Evolutionary conservation across 2,329 filamentous ascomycete species (phyloP).

Genomic region (Cordyceps fumosorosea): DNA sequence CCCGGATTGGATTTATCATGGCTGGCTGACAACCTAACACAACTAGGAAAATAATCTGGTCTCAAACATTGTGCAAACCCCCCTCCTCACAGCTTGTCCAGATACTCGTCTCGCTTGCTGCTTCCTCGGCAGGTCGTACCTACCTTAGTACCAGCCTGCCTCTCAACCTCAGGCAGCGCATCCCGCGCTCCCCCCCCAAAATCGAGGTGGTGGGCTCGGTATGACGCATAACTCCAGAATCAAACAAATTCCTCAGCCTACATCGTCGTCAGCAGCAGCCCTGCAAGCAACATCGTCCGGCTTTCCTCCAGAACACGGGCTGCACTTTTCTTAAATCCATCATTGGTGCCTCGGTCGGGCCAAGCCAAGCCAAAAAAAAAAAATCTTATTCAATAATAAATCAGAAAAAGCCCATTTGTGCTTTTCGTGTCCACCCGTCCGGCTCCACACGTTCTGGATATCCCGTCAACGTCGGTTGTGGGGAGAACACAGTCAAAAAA

Average conservation of each 20-base stretch:
- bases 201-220: conserved; percentile 1
- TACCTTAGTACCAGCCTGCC: not conserved
- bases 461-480: conserved; percentile 5
- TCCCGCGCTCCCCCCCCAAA: not conserved
- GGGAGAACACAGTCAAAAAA: not conserved
- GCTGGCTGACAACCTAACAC: no score
- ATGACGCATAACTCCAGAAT: conserved; percentile 4
- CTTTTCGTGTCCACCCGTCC: not conserved
- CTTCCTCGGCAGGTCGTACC: not conserved
- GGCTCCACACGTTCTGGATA: conserved; percentile 6
- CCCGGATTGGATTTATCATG: no score
- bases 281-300: not conserved
- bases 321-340: not conserved
- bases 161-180: not conserved
- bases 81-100: no score
- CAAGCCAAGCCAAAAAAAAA: not conserved
- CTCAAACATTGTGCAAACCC: no score
- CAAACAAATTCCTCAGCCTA: not conserved
- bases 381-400: not conserved
- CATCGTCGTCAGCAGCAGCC: not conserved
- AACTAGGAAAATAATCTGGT: no score
- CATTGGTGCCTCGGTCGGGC: not conserved
- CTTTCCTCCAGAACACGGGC: not conserved
- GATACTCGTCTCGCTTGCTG: not conserved
- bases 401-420: conserved; percentile 6